Evolutionary conservation across 495 filamentous ascomycete species (phyloP).

Genomic region (Penicillium coffeae): DNA sequence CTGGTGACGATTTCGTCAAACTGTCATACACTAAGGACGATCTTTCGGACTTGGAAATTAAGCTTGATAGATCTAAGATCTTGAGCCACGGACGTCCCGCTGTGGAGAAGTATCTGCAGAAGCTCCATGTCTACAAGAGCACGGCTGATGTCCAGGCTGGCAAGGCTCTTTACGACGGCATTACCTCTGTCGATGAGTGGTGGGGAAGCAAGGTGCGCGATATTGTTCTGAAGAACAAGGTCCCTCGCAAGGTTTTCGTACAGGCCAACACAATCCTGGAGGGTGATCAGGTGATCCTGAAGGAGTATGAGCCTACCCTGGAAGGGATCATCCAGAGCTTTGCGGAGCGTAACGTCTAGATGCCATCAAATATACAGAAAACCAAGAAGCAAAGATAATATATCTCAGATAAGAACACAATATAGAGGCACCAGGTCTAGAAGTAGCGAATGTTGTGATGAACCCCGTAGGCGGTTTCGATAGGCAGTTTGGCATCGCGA

Average conservation of each 20-base stretch:
- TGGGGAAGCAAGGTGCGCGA: conserved; percentile 73
- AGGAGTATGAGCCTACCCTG: conserved; percentile 82
- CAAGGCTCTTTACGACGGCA: conserved; percentile 71
- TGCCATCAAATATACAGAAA: not conserved
- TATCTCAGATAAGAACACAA: not conserved
- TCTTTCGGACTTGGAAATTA: conserved; percentile 74
- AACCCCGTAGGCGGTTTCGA: not conserved
- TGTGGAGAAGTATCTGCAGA: conserved; percentile 84
- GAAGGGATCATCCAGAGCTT: conserved; percentile 90
- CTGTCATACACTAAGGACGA: conserved; percentile 71
- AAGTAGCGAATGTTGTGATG: no score
- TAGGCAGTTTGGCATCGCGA: not conserved
- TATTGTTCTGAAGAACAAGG: conserved; percentile 79
- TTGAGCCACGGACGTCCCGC: conserved; percentile 63
- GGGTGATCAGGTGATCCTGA: conserved; percentile 70
- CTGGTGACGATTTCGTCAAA: conserved; percentile 76
- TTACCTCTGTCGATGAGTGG: conserved; percentile 77
- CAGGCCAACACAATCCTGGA: conserved; percentile 82
- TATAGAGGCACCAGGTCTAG: not conserved
- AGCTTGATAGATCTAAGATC: conserved; percentile 80
- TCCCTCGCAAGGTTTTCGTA: conserved; percentile 92
- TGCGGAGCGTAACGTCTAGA: conserved; percentile 68
- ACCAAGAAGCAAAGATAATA: not conserved
- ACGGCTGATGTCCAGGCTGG: conserved; percentile 79
- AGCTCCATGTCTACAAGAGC: conserved; percentile 87